phyloP scores from a whole-genome alignment of 495 filamentous ascomycete species.

The Talaromyces thailandensis region DNA sequence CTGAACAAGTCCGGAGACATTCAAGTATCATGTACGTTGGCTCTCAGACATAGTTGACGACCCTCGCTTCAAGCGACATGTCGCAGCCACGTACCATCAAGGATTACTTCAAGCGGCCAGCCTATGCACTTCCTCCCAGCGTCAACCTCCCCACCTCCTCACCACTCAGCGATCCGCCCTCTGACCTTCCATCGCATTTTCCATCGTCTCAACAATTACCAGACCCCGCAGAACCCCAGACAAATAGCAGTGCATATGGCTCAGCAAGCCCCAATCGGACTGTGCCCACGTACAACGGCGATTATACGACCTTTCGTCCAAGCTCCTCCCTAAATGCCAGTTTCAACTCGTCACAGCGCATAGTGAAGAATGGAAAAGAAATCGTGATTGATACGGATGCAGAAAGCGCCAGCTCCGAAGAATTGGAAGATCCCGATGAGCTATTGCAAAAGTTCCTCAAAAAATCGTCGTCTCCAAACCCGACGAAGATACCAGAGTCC shows the following conservation, averaged over 20 bases:
- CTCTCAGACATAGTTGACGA: not conserved
- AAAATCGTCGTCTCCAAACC: slow-evolving; percentile 6
- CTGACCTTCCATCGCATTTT: slow-evolving; percentile 16
- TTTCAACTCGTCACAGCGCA: slow-evolving; percentile 27
- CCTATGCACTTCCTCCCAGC: slow-evolving; percentile 9
- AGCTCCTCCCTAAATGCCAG: slow-evolving; percentile 15
- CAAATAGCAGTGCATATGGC: slow-evolving; percentile 9
- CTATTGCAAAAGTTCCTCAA: slow-evolving; percentile 21
- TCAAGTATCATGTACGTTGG: not conserved
- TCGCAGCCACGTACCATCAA: slow-evolving; percentile 21
- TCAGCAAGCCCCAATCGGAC: not conserved
- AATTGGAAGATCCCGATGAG: slow-evolving; percentile 36
- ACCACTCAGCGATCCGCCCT: slow-evolving; percentile 24
- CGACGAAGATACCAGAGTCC: slow-evolving; percentile 9
- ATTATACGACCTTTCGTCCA: slow-evolving; percentile 8
- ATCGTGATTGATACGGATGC: slow-evolving; percentile 63
- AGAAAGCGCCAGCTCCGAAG: slow-evolving; percentile 52
- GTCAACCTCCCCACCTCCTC: slow-evolving; percentile 15
- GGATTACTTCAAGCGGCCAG: slow-evolving; percentile 32
- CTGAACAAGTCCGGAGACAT: not conserved
- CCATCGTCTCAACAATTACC: slow-evolving; percentile 12
- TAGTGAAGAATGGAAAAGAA: slow-evolving; percentile 38
- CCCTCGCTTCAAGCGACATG: slow-evolving; percentile 9
- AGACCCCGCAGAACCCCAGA: slow-evolving; percentile 11
- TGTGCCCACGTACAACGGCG: slow-evolving; percentile 12